These are phyloP conservation scores for Thielaviopsis ethacetica DNA, from an alignment of 2,329 filamentous ascomycete species.

Conservation along the genomic window DNA sequence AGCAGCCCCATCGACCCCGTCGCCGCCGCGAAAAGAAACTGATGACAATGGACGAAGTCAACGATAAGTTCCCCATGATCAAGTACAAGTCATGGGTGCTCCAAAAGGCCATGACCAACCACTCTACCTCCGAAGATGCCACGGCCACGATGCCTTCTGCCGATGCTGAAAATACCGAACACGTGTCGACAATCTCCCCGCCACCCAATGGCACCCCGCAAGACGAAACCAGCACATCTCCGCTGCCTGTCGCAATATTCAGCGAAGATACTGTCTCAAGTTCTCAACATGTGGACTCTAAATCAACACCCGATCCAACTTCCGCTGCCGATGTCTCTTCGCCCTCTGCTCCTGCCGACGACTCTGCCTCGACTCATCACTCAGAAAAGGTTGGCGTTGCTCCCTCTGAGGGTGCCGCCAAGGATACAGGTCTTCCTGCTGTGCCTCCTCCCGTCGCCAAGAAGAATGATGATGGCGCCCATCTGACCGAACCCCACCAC, in stretches of 20 bases:
- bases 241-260: too few relatives aligned
- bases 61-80: slow-evolving; percentile 84
- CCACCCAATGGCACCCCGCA: too few relatives aligned
- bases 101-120: slow-evolving; percentile 20
- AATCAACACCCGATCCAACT: background rate
- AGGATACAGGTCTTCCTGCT: background rate
- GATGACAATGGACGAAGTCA: slow-evolving; percentile 98
- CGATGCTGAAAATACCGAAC: background rate
- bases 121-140: slow-evolving; percentile 13
- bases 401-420: slow-evolving; percentile 13
- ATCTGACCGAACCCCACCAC: background rate
- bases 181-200: slow-evolving; percentile 10
- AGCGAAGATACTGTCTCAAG: background rate
- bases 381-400: slow-evolving; percentile 14
- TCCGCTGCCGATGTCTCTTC: background rate
- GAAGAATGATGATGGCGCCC: background rate
- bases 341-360: background rate
- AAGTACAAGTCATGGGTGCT: slow-evolving; percentile 94
- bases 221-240: too few relatives aligned
- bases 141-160: slow-evolving; percentile 10
- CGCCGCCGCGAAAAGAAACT: slow-evolving; percentile 91
- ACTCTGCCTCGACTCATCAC: background rate
- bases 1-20: slow-evolving; percentile 62
- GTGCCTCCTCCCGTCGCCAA: slow-evolving; percentile 5
- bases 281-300: background rate